A percentile compares a stretch with the other conserved stretches of the same genome.
Evolutionary conservation across 257 asterid genomes (phyloP).

Genomic region (Nicotiana paniculata): DNA sequence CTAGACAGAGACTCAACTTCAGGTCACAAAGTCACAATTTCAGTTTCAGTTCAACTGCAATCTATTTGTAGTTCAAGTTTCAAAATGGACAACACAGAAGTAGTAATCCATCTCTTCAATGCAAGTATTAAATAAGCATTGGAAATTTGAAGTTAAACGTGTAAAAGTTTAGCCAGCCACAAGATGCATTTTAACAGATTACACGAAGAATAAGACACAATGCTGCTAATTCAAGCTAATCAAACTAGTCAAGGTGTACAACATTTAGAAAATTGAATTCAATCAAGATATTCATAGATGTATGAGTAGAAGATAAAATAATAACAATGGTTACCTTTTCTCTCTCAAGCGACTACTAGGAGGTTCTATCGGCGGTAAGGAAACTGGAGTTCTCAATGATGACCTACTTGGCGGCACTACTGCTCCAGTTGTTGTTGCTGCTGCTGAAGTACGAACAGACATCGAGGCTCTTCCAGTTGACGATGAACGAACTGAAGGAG

Average conservation of each 20-base stretch:
- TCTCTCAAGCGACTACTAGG: constrained; percentile 59
- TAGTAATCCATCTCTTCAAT: background rate
- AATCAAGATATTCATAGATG: background rate
- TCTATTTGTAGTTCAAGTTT: background rate
- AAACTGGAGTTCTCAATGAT: constrained; percentile 51
- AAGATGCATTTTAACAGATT: too few species aligned
- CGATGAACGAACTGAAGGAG: constrained; percentile 83
- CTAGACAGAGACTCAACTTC: background rate
- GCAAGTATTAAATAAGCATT: background rate
- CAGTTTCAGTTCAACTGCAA: background rate
- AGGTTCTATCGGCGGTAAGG: constrained; percentile 75
- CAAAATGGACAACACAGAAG: background rate
- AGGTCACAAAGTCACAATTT: background rate
- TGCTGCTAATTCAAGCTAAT: too few species aligned
- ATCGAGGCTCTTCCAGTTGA: constrained; percentile 93
- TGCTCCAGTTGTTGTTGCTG: constrained; percentile 23
- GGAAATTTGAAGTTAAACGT: background rate
- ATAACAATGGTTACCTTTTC: constrained; percentile 47
- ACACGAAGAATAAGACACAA: too few species aligned
- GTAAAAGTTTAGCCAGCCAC: background rate
- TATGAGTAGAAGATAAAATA: background rate
- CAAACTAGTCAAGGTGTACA: too few species aligned
- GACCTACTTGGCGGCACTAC: constrained; percentile 60
- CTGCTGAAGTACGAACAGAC: constrained; percentile 61
- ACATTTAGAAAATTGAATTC: background rate